Base-by-base conservation (phyloP, 768 basidiomycete genomes). In the Kwoniella bestiolae region DNA sequence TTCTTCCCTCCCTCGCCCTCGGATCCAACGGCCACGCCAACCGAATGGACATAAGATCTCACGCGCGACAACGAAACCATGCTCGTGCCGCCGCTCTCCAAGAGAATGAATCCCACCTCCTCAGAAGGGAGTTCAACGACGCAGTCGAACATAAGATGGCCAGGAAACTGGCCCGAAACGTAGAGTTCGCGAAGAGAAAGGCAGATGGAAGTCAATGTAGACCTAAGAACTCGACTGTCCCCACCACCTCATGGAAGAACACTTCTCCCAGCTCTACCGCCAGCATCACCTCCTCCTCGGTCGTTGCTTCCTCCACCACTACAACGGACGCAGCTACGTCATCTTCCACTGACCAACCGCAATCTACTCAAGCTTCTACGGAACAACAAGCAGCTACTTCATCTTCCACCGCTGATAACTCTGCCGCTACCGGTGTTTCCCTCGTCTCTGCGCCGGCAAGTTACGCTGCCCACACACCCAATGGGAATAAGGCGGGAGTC, bases 401-500 rank as follows among this genome's bases (percentile, higher is more conserved):
- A 26, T 25, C 56, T 31, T 44, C 56, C 32, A 23, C 49, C 7
- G 60, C 60, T 29, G 47, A 51, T 25, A 32, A 26, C 32, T 52
- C 60, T 5, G 35, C 29, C 12, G 2, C 52, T 3, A 32, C 49
- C 12, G 28, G 26, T 14, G 31, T 41, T n/a, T 5, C 56, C 6
- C 16, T 50, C 3, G 50, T 62, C 14, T 60, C 56, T 3, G 31
- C 26, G 6, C 49, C 46, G 5, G 34, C 56, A 11, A 35, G 35
- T 26, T 56, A 60, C n/a, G 21, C 65, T 5, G 59, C 58, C 47
- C 57, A 61, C 34, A 74, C 68, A 11, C 76, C 73, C 23, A 74
- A 74, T 56, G 71, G 75, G 5, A 77, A 59, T 23, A 75, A 77
- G 56, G 75, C 77, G 16, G 77, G 77, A 61, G 72, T 79, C 56